phyloP scores from a whole-genome alignment of 345 rosid genomes.

The Ceriops zippeliana region DNA sequence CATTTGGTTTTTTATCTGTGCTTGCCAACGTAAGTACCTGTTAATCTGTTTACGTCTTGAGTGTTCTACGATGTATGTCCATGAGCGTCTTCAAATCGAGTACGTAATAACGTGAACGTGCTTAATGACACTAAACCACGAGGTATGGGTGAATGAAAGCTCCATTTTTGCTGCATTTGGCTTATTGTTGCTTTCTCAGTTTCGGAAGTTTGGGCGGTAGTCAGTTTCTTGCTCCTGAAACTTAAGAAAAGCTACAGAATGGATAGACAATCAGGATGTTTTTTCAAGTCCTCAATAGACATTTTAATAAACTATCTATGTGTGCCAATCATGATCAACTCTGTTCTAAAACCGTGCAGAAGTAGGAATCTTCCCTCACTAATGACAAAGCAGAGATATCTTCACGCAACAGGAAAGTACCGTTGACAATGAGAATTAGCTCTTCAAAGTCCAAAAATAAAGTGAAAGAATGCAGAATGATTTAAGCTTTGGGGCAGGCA shows the following conservation, averaged over 20 bases:
- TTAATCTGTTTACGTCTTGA: too few species aligned
- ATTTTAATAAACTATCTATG: not conserved
- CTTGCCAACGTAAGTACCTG: not conserved
- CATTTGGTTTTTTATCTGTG: not conserved
- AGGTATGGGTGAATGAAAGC: conserved; percentile 1
- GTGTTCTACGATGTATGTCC: not conserved
- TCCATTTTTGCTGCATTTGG: conserved; percentile 6
- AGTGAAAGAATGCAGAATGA: too few species aligned
- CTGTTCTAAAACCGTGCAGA: not conserved
- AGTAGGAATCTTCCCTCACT: too few species aligned
- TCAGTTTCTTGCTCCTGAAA: conserved; percentile 24
- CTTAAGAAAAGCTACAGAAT: conserved; percentile 24
- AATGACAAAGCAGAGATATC: too few species aligned
- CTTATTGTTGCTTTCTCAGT: conserved; percentile 35
- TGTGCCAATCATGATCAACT: not conserved
- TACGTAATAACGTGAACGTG: not conserved
- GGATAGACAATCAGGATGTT: conserved; percentile 27
- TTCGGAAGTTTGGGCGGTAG: conserved; percentile 33
- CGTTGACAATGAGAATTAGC: too few species aligned
- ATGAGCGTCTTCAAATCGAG: not conserved
- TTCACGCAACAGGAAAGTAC: too few species aligned
- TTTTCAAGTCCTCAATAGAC: conserved; percentile 4
- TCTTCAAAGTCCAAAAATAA: too few species aligned
- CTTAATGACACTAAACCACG: not conserved
- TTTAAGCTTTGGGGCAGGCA: too few species aligned